phyloP scores from a whole-genome alignment of 1,284 basidiomycete genomes.

The Ustilago trichophora region DNA sequence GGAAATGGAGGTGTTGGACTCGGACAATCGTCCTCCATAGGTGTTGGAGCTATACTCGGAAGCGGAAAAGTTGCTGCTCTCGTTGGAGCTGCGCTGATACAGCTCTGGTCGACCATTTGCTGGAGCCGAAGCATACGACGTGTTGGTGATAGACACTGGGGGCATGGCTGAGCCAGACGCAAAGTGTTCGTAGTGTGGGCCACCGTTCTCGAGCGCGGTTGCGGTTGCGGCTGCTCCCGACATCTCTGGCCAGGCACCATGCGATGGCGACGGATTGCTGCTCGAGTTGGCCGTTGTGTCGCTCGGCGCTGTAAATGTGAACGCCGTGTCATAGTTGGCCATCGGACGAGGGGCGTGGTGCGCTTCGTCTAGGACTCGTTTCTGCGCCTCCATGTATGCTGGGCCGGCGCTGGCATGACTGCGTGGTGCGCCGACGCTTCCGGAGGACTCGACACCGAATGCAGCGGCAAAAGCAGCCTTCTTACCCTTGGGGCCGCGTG shows the following conservation, averaged over 20 bases:
- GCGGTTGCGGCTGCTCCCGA: neutral
- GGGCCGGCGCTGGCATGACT: constrained; percentile 40
- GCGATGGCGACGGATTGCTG: constrained; percentile 3
- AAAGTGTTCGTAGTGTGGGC: constrained; percentile 24
- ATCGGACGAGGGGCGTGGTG: constrained; percentile 1
- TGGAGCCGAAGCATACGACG: constrained; percentile 2
- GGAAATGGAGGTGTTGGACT: constrained; percentile 24
- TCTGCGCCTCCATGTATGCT: constrained; percentile 46
- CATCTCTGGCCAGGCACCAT: constrained; percentile 4
- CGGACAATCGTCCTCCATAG: constrained; percentile 6
- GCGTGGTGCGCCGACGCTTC: constrained; percentile 36
- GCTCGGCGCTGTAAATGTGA: constrained; percentile 12
- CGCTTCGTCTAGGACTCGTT: constrained; percentile 20
- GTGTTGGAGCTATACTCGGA: constrained; percentile 26
- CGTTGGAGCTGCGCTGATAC: constrained; percentile 25
- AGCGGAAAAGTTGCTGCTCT: constrained; percentile 22
- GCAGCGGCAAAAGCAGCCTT: constrained; percentile 41
- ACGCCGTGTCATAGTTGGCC: constrained; percentile 7
- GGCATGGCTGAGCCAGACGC: constrained; percentile 1
- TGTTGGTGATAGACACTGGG: neutral
- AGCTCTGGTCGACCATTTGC: constrained; percentile 22
- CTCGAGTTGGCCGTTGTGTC: neutral
- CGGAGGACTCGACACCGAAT: constrained; percentile 22
- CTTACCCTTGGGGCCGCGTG: constrained; percentile 55
- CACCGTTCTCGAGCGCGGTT: neutral